Evolutionary conservation across 352 stramenopile species (phyloP), one percentile per base, ranked within the genome.

Genomic region (Phytophthora pseudosyringae): DNA sequence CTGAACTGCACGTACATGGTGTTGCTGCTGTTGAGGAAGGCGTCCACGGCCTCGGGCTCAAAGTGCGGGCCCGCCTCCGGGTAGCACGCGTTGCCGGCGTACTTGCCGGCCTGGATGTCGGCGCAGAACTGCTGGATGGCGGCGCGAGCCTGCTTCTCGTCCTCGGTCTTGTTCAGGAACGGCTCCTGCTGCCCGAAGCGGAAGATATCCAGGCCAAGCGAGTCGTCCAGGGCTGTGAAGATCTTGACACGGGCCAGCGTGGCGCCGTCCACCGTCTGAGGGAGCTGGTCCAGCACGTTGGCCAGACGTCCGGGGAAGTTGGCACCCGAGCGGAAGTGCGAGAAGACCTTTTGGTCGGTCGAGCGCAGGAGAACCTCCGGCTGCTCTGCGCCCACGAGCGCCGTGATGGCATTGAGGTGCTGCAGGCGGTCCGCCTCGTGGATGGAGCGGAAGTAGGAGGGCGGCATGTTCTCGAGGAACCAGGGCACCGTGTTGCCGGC

Each of bases 381-480:
- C 60, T 94, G 86, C 63, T 91, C 71, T 7, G 83, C 86, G 49
- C 88, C 81, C 43, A 90, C 63, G 10, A 93, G 77, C 59, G 84
- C 84, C 67, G 84, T 93, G 74, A 97, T 95, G 55, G 88, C 88
- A 67, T 93, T 94, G 41, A 97, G 67, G 74, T 97, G 89, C 58
- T 95, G 83, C 53, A 97, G 54, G 29, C 89, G 81, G 60, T 94
- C 83, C 63, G 89, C 80, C 69, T 97, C 84, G 52, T 76, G 68
- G 49, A 93, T 94, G 47, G 90, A 86, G 57, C 89, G 83, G 69
- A 96, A 97, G 79, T 97, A 97, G n/a, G 89, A 71, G 15, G 83
- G 80, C 21, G 89, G 89, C 89, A 97, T 97, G 81, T 95, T 94
- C 45, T 89, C 73, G 43, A 97, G 62, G 67, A 96, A 96, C 89